phyloP scores from a whole-genome alignment of 352 stramenopile genomes.

The Pythium phragmiticola region DNA sequence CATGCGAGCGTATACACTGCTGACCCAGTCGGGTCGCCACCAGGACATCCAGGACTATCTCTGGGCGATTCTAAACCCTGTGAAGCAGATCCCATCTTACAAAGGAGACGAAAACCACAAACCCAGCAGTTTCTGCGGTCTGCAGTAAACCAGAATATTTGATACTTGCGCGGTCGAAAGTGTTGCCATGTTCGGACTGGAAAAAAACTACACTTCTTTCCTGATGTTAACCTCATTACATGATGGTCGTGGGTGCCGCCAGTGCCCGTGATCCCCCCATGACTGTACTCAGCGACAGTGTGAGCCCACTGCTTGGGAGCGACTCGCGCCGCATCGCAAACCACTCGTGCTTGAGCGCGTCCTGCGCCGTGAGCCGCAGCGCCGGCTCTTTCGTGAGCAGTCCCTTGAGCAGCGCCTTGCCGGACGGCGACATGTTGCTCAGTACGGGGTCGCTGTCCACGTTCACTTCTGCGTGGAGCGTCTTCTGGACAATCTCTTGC shows the following conservation, averaged over 20 bases:
- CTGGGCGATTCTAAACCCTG: slow-evolving; percentile 6
- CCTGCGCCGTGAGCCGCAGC: slow-evolving; percentile 74
- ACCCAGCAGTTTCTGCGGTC: neutral
- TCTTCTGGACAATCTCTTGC: slow-evolving; percentile 93
- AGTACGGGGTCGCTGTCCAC: slow-evolving; percentile 65
- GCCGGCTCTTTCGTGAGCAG: slow-evolving; percentile 84
- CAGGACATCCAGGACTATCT: neutral
- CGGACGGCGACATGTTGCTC: slow-evolving; percentile 50
- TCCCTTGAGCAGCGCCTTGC: slow-evolving; percentile 70
- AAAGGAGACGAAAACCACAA: neutral
- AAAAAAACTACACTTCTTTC: neutral
- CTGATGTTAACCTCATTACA: slow-evolving; percentile 7
- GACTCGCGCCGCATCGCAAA: slow-evolving; percentile 42
- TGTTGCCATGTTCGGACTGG: too few species aligned
- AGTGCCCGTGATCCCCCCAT: slow-evolving; percentile 16
- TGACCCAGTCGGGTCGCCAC: neutral
- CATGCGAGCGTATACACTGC: neutral
- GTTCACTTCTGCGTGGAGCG: slow-evolving; percentile 81
- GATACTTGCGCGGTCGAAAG: neutral
- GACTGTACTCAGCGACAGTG: neutral
- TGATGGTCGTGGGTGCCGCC: slow-evolving; percentile 17
- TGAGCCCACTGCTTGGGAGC: neutral
- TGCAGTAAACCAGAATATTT: neutral
- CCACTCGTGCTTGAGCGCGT: slow-evolving; percentile 83
- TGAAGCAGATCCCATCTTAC: neutral